Evolutionary conservation across 2,329 filamentous ascomycete genomes (phyloP), one percentile per base, ranked within the genome.

Genomic region (Xylaria sp.): DNA sequence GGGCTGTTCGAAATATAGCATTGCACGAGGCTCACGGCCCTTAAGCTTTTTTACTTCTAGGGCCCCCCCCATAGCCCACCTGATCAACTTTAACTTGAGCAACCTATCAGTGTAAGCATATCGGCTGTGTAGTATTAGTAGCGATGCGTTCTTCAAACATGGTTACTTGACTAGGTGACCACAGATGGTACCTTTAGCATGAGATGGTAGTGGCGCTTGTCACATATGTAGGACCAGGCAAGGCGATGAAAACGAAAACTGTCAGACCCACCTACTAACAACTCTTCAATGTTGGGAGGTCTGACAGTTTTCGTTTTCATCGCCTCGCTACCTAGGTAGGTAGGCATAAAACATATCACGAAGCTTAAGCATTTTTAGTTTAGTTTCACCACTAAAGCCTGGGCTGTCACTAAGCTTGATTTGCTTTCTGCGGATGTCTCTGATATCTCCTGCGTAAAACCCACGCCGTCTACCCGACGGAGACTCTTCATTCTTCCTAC

Each of bases 1-100:
- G 84, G 83, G 51, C 79, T 89, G 57, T 89, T 84, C 59, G 76
- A 81, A 55, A 72, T 74, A 54, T 78, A 71, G 34, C 9, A 56
- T 28, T 57, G 37, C 20, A 20, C 20, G 12, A 12, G 20, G 20
- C 12, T 41, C 20, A 20, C 32, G 10, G 54, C 44, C n/a, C 9
- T 28, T 28, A 54, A 37, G 41, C 28, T 28, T 28, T 28, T 28
- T n/a, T 10, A n/a, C 51, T 13, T 32, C 20, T 15, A 15, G 20
- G 13, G 34, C 28, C 23, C 10, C 37, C 20, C 25, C 34, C 46
- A n/a, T 5, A 20, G 39, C 20, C 39, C 12, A 39, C n/a, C 37
- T 20, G 25, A 25, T 48, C 39, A 28, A 54, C 59, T 37, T 9
- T 28, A 6, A 32, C 54, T 57, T 25, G 15, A 34, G 23, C 39